These are phyloP conservation scores for Xanthoceras sorbifolium DNA, from an alignment of 345 rosid species.

Conservation along the genomic window DNA sequence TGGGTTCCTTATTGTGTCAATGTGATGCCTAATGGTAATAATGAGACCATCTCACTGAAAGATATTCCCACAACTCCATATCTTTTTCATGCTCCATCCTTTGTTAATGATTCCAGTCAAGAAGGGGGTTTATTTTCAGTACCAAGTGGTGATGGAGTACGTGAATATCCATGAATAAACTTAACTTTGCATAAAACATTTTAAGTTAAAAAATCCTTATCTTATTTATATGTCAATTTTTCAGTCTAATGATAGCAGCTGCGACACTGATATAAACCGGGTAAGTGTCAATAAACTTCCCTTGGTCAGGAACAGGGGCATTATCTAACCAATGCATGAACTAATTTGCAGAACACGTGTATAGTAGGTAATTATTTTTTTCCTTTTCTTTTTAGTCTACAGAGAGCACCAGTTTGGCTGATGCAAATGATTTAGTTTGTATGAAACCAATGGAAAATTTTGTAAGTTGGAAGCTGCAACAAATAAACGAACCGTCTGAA, in stretches of 20 bases:
- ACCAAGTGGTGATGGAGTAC: background rate
- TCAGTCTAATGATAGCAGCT: slow-evolving; percentile 17
- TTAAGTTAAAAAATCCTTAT: slow-evolving; percentile 2
- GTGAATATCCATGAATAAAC: background rate
- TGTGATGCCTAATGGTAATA: slow-evolving; percentile 12
- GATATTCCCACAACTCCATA: slow-evolving; percentile 34
- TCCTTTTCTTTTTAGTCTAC: background rate
- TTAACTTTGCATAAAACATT: background rate
- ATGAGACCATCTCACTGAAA: slow-evolving; percentile 28
- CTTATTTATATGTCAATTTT: slow-evolving; percentile 12
- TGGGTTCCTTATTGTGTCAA: slow-evolving; percentile 29
- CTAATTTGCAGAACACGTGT: background rate
- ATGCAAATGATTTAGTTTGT: background rate
- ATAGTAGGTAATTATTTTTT: background rate
- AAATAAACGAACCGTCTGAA: slow-evolving; percentile 35
- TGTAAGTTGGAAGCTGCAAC: slow-evolving; percentile 21
- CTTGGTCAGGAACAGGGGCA: background rate
- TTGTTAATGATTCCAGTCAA: slow-evolving; percentile 6
- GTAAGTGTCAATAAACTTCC: background rate
- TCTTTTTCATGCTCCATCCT: slow-evolving; percentile 32
- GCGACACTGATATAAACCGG: slow-evolving; percentile 9
- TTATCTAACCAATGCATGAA: background rate
- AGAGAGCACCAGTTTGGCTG: slow-evolving; percentile 1
- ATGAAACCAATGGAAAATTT: background rate
- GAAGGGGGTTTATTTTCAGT: slow-evolving; percentile 12